These are phyloP conservation scores for Poa annua DNA, from an alignment of 176 grass and related monocot genomes.

Conservation along the genomic window DNA sequence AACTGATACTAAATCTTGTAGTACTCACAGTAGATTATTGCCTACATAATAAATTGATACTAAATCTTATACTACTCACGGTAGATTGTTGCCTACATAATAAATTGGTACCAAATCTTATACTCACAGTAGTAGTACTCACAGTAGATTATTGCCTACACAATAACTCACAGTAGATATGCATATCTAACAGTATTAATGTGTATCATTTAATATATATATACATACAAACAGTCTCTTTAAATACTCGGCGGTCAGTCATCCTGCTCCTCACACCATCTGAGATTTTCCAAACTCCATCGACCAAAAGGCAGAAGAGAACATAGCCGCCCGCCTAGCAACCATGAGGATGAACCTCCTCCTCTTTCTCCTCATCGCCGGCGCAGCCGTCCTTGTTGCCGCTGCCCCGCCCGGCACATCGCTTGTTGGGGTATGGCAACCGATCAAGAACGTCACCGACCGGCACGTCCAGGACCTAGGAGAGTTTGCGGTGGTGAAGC, in stretches of 20 bases:
- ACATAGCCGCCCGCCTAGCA: neutral
- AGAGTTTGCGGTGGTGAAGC: constrained; percentile 41
- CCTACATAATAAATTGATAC: no score
- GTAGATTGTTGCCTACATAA: no score
- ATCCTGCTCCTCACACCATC: neutral
- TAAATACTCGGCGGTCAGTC: neutral
- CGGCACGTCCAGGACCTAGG: constrained; percentile 35
- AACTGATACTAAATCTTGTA: no score
- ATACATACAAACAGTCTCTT: neutral
- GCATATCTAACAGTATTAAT: neutral
- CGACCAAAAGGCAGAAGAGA: no score
- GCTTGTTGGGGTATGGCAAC: neutral
- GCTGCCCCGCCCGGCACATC: neutral
- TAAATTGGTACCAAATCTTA: no score
- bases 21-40: no score
- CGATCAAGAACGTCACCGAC: neutral
- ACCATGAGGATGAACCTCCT: neutral
- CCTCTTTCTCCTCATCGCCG: neutral
- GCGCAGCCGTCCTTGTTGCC: neutral
- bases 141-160: no score
- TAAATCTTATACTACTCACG: no score
- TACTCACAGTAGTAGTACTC: no score
- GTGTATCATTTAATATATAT: neutral
- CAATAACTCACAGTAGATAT: neutral
- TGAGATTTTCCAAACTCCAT: neutral